Conservation (phyloP, 1,139 yeast genomes). For the Protomyces arabidopsidicola region DNA sequence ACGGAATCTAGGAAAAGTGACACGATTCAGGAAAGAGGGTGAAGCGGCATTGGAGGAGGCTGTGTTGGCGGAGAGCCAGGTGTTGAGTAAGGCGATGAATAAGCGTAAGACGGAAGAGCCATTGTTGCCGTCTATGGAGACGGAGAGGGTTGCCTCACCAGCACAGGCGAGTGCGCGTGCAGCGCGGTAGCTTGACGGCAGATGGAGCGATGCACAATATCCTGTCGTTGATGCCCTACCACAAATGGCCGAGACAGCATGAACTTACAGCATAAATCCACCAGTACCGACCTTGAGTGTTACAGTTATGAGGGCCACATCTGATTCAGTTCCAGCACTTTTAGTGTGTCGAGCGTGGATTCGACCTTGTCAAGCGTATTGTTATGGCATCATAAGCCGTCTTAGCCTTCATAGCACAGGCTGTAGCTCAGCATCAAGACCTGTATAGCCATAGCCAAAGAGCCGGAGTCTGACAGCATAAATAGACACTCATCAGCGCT, state of each 20-base stretch:
- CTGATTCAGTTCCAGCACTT: no score
- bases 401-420: no score
- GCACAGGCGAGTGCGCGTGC: background rate
- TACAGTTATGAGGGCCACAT: no score
- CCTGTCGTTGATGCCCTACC: no score
- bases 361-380: no score
- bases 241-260: background rate
- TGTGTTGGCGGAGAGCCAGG: slow-evolving; percentile 5
- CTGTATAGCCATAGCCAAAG: no score
- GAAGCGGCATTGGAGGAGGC: slow-evolving; percentile 4
- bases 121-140: background rate
- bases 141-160: background rate
- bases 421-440: no score
- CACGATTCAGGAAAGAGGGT: slow-evolving; percentile 37
- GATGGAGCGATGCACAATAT: background rate
- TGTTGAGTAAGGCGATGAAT: slow-evolving; percentile 5
- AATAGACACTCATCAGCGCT: no score
- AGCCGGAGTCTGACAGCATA: no score
- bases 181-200: background rate
- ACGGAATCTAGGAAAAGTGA: slow-evolving; percentile 53
- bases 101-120: background rate
- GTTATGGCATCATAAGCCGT: no score
- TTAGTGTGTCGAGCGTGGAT: no score
- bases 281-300: background rate
- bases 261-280: background rate